Evolutionary conservation across 1,284 basidiomycete genomes (phyloP), one percentile per base, ranked within the genome.

Genomic region (Puccinia brachypodii): DNA sequence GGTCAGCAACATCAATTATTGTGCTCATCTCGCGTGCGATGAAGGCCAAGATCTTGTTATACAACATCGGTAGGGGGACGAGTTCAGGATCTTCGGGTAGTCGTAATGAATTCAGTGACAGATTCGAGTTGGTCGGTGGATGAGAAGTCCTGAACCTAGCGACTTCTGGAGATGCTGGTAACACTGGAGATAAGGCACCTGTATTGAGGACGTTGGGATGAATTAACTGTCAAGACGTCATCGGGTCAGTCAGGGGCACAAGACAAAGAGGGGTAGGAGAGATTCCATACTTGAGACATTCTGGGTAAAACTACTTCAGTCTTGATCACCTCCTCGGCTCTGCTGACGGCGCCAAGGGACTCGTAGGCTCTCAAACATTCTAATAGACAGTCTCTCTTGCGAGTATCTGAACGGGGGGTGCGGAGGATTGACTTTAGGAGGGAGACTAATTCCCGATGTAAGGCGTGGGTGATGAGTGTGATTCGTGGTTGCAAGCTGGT

Each of bases 331-430:
- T 80, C 78, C 50, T 80, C 78, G 28, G 78, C 78, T 73, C 40
- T 25, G 53, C 44, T 22, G 40, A 73, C 42, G 19, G 53, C 78
- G 22, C 78, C 78, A 31, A 80, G 58, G 38, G 78, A 62, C 4
- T 72, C 68, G 38, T 80, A 80, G 47, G 78, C 78, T 73, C 78
- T 73, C 13, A 80, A 56, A 80, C 69, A 80, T 60, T 80, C 78
- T 19, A 80, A 44, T 19, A 80, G 33, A 38, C 68, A 53, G 28
- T 80, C 69, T 56, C 36, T 73, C 25, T 56, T 72, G 25, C 47
- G 53, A 14, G 28, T 25, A 73, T 80, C 69, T 38, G 68, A 72
- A 60, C 66, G 68, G 36, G 68, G 78, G 44, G 56, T 40, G 56
- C 40, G 68, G 31, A 72, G 66, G 56, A 64, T 73, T 40, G 40